Evolutionary conservation across 495 filamentous ascomycete species (phyloP).

Genomic region (Neurospora sp.): DNA sequence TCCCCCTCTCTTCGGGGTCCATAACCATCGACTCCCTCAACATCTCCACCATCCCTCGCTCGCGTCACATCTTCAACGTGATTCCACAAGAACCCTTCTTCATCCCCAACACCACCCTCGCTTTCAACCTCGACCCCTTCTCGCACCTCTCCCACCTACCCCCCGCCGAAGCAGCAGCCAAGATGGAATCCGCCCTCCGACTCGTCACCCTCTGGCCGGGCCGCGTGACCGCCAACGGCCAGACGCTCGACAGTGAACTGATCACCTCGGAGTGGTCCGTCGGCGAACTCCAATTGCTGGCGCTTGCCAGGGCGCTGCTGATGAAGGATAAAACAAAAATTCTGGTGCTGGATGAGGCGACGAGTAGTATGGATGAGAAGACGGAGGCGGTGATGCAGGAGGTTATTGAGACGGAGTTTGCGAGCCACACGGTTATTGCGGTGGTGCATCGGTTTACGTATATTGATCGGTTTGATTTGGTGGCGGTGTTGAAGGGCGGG

Average conservation of each 20-base stretch:
- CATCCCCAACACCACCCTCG: slow-evolving; percentile 26
- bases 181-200: neutral
- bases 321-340: slow-evolving; percentile 12
- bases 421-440: slow-evolving; percentile 29
- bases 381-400: slow-evolving; percentile 31
- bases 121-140: slow-evolving; percentile 32
- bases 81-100: slow-evolving; percentile 48
- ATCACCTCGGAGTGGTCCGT: slow-evolving; percentile 40
- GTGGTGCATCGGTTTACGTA: slow-evolving; percentile 34
- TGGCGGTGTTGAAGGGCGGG: slow-evolving; percentile 29
- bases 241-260: slow-evolving; percentile 35
- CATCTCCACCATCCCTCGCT: slow-evolving; percentile 30
- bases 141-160: neutral
- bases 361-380: slow-evolving; percentile 27
- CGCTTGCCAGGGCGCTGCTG: slow-evolving; percentile 49
- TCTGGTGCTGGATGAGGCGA: slow-evolving; percentile 25
- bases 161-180: slow-evolving; percentile 4
- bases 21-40: too few species aligned
- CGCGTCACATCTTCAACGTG: slow-evolving; percentile 2
- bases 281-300: slow-evolving; percentile 54
- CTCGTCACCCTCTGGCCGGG: slow-evolving; percentile 2
- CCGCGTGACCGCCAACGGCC: neutral
- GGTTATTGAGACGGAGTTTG: slow-evolving; percentile 30
- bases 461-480: slow-evolving; percentile 31
- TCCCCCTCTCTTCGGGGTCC: too few species aligned